Evolutionary conservation across 768 basidiomycete genomes (phyloP), one percentile per base, ranked within the genome.

Genomic region (Terana coerulea): DNA sequence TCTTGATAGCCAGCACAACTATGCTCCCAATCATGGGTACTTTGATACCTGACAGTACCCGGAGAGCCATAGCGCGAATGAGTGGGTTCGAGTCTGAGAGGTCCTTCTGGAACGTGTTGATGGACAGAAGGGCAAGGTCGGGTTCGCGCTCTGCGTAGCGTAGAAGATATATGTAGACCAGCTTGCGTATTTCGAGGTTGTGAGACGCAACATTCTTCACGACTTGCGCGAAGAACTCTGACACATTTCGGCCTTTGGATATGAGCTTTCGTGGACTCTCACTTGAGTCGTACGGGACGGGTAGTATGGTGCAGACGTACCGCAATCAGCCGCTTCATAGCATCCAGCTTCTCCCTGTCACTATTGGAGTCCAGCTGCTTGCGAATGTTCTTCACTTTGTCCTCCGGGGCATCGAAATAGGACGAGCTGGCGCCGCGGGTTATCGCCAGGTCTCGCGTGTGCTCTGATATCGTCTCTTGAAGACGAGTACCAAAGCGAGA

Each of bases 51-150:
- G 91, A 90, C 36, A 99, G 76, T 2, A 98, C 95, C 22, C 94
- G 79, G 52, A 99, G 72, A 3, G 95, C 94, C 91, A 98, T 95
- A 11, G 94, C 93, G 19, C 97, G 85, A 52, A 98, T 98, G 60
- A 97, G 80, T 0, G 95, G 95, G 55, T 88, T 97, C 28, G 84
- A 74, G 62, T 98, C 97, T 3, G 86, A 83, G 26, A 99, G 75
- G 70, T 99, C 97, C 68, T 91, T 92, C 68, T 99, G 97, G 65
- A 98, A 98, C 1, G 95, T 95, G 71, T 99, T 99, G 74, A 99
- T 95, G 2, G 94, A 95, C 26, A 99, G 77, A 43, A 99, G 71
- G 1, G 95, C 90, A 42, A 98, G 84, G 67, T 98, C 97, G 12
- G 97, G 95, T 61, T 97, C 94, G 29, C 85, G 81, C 35, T 90